Evolutionary conservation across 257 asterid species (phyloP).

Genomic region (Solanum rostratum): DNA sequence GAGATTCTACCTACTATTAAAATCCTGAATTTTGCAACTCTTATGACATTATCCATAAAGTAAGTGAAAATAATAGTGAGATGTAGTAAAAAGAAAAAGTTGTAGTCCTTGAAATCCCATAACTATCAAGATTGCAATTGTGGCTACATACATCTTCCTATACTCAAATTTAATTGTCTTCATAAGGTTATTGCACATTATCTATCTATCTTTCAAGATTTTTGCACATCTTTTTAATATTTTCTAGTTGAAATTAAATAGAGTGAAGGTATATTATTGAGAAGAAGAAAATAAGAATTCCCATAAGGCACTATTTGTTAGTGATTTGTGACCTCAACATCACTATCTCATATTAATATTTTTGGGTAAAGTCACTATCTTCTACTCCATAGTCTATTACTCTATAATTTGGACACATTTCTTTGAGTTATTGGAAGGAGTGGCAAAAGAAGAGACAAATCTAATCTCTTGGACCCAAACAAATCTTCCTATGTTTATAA

Average conservation of each 20-base stretch:
- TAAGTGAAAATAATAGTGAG: background rate
- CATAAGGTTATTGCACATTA: background rate
- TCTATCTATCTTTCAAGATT: background rate
- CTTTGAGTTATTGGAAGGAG: slow-evolving; percentile 12
- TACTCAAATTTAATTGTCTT: background rate
- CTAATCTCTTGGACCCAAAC: slow-evolving; percentile 37
- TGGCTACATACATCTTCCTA: background rate
- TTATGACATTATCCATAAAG: background rate
- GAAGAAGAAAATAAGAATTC: background rate
- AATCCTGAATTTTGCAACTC: background rate
- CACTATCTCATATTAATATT: slow-evolving; percentile 12
- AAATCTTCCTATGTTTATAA: slow-evolving; percentile 13
- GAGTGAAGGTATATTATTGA: background rate
- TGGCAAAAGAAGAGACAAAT: slow-evolving; percentile 21
- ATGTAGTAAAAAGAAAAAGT: background rate
- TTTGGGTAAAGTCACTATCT: background rate
- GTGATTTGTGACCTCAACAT: slow-evolving; percentile 36
- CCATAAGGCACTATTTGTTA: slow-evolving; percentile 3
- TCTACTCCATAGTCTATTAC: slow-evolving; percentile 19
- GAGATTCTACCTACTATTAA: background rate
- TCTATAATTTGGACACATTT: slow-evolving; percentile 28
- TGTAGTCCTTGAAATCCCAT: background rate
- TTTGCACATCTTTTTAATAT: background rate
- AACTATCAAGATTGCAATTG: background rate
- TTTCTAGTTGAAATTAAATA: background rate